Base-by-base conservation (phyloP, 352 stramenopile genomes). In the Phytopythium oedochilum region DNA sequence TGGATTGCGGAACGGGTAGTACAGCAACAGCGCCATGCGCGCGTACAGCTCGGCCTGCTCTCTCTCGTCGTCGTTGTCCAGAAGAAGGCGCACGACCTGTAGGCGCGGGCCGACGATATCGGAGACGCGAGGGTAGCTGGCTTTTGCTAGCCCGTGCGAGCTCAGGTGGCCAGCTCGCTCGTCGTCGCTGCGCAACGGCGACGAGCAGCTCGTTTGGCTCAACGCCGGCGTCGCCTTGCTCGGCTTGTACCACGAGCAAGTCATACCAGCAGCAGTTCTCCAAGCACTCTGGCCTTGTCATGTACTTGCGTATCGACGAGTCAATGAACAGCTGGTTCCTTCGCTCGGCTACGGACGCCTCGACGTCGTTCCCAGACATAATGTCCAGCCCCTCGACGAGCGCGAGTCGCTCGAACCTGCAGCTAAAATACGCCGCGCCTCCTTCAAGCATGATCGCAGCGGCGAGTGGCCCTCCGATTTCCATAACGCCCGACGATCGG, bases 381-480 rank as follows among this genome's bases (percentile, higher is more conserved):
- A 64, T 48, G 14, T 60, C 61, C 4, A 71, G 38, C 2, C 45
- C 56, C 38, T 71, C 59, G 17, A 64, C 1, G 3, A 60, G n/a
- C 14, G 51, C 47, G 0, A 71, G 59, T 1, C 59, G 31, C 31
- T 68, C 48, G 29, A 72, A 67, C 6, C 36, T 18, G 45, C 59
- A 71, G 20, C 59, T 55, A n/a, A 71, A 67, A 1, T 28, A 58
- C 0, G 51, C 59, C 1, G 59, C 52, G 34, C 49, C 55, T 9
- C 49, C 59, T 50, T 62, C 53, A 2, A 58, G 28, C 3, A 66
- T 5, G 4, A 63, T 71, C 3, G 55, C 47, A 2, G 59, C 62
- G 6, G 57, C 63, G 1, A 71, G 38, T 23, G 63, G 63, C 1
- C 63, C 63, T 11, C 59, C 63, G 2, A 71, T 53, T 28, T 64